Conservation (phyloP, 805 yeast species). For the Deakozyma indianensis region DNA sequence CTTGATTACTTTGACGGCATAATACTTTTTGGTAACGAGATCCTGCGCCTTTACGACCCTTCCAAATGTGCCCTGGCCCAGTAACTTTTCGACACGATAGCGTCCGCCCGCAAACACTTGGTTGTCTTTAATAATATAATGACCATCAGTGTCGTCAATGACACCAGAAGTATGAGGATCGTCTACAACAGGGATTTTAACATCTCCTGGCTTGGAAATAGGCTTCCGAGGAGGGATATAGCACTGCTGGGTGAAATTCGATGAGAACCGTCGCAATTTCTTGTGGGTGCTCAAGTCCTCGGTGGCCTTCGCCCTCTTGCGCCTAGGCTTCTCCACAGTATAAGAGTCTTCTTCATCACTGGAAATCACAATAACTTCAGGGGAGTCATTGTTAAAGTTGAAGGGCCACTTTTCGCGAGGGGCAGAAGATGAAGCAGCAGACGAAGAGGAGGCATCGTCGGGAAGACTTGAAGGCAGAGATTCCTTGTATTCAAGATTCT, state of each 20-base stretch:
- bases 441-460: not conserved
- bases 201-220: not conserved
- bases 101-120: constrained; percentile 38
- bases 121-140: constrained; percentile 21
- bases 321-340: not conserved
- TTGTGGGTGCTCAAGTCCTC: not conserved
- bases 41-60: constrained; percentile 81
- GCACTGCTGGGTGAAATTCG: not conserved
- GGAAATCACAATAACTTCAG: not conserved
- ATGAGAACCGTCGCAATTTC: not conserved
- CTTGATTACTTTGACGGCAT: constrained; percentile 85
- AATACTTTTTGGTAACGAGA: constrained; percentile 37
- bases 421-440: not conserved
- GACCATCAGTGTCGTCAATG: constrained; percentile 17
- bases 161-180: constrained; percentile 6
- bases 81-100: constrained; percentile 47
- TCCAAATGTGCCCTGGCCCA: constrained; percentile 92
- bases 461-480: not conserved
- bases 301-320: not conserved
- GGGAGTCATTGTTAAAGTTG: not conserved
- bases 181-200: constrained; percentile 9
- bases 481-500: not conserved
- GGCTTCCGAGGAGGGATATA: not conserved
- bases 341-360: not conserved
- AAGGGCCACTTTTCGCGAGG: not conserved